Evolutionary conservation across 2,329 filamentous ascomycete genomes (phyloP), one percentile per base, ranked within the genome.

Genomic region (Lojkania enalia): DNA sequence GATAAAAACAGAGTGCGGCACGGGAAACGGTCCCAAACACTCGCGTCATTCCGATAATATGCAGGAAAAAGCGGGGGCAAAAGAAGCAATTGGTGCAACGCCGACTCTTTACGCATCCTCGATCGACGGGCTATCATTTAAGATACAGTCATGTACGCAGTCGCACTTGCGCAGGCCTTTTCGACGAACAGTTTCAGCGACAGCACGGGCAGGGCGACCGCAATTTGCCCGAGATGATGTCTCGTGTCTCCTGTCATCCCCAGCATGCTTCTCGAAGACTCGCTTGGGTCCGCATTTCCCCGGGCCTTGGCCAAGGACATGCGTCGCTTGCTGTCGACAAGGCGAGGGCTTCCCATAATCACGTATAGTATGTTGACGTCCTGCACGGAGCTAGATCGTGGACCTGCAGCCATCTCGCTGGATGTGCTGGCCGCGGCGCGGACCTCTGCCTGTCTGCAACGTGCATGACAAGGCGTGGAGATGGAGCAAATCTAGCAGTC

Each of bases 241-340:
- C 20, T 31, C 35, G 21, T 20, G 4, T 30, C 16, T 41, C 42
- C 36, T 36, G 35, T 44, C 25, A 13, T 9, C 29, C 16, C n/a
- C 13, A 15, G 31, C 25, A 18, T 16, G 19, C 40, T 13, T 5
- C 18, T 5, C n/a, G 7, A 12, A 13, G 7, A 7, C 30, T 33
- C 30, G 39, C 44, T 21, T 37, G 20, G n/a, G 5, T 25, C 6
- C 25, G 16, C 32, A 36, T 42, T 52, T 52, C 43, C 49, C 49
- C 46, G 47, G 43, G 40, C 33, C 46, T 52, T 52, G 46, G 49
- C 49, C n/a, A 20, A 14, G 20, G 25, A 18, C 33, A 29, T 38
- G 33, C 42, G 20, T 36, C n/a, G 25, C 19, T 27, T 32, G 31
- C 30, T 23, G 31, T 33, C 25, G n/a, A n/a, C n/a, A n/a, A n/a